Percentiles rank a stretch among this genome's conserved stretches.
phyloP scores from a whole-genome alignment of 768 basidiomycete genomes.

The Mycena venus region DNA sequence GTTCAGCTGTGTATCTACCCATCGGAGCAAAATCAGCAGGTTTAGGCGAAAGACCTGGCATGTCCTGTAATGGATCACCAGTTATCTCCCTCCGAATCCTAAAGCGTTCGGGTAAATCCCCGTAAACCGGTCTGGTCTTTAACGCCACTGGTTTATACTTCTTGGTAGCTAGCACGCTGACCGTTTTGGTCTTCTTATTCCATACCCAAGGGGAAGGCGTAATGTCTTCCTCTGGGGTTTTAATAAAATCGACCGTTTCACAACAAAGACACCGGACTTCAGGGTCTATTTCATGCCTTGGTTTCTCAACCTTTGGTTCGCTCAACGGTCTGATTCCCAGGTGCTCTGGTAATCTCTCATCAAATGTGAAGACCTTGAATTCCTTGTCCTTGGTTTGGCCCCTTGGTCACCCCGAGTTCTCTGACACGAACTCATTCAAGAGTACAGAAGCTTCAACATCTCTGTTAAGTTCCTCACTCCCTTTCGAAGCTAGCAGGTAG shows the following conservation, averaged over 20 bases:
- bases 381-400: too few relatives aligned
- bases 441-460: not conserved
- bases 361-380: not conserved
- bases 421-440: not conserved
- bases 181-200: too few relatives aligned
- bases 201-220: too few relatives aligned
- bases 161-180: too few relatives aligned
- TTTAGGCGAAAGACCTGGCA: not conserved
- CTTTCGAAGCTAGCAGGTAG: not conserved
- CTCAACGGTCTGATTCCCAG: not conserved
- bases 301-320: not conserved
- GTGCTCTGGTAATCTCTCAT: not conserved
- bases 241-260: not conserved
- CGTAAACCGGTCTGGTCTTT: not conserved
- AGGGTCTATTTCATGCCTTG: not conserved
- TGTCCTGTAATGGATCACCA: not conserved
- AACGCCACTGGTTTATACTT: too few relatives aligned
- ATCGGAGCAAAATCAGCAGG: not conserved
- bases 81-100: not conserved
- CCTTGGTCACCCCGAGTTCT: not conserved
- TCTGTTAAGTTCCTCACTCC: not conserved
- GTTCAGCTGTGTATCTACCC: not conserved
- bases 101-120: not conserved
- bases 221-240: too few relatives aligned
- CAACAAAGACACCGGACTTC: not conserved